Base-by-base conservation (phyloP, 495 filamentous ascomycete species). In the Penicillium bovifimosum region DNA sequence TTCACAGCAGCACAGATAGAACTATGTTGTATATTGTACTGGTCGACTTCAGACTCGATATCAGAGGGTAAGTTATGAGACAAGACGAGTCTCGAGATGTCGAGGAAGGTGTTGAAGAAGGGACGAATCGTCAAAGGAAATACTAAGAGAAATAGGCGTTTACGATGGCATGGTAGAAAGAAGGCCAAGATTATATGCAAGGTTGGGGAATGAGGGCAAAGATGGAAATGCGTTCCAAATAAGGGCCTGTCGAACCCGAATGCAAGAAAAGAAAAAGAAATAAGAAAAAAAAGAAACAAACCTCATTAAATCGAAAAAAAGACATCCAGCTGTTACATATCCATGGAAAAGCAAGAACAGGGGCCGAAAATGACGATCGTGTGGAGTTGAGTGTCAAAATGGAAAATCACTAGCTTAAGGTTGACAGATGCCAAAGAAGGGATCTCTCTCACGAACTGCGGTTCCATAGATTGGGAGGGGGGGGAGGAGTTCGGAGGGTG, bases 321-420 rank as follows among this genome's bases (percentile, higher is more conserved):
- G 53, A 62, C 41, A 55, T 52, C 55, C 54, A 58, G 53, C 53
- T 64, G 53, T 54, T 53, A 59, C 55, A 64, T 52, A 56, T 60
- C 63, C 63, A 66, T 66, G 63, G 63, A 58, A 66, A 63, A 55
- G 52, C 46, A 62, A 63, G 64, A 65, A 67, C 61, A 60, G 59
- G 64, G 69, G 66, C 59, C 67, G 58, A 59, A 71, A 67, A 60
- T 65, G 70, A 70, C 70, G 70, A 74, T 74, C 70, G 67, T 69
- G 65, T 68, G 66, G 55, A 59, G 64, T 24, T 24, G 20, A 24
- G 20, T 24, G 20, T 24, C 20, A 24, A 24, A 24, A 24, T 24
- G 20, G 20, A 24, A 24, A 24, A 24, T 24, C 20, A 36, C 10
- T 36, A 24, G 20, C 34, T 11, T 16, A 36, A 34, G 32, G 34